These are phyloP conservation scores for Aphanomyces cochlioides DNA, from an alignment of 352 stramenopile genomes.

Conservation along the genomic window DNA sequence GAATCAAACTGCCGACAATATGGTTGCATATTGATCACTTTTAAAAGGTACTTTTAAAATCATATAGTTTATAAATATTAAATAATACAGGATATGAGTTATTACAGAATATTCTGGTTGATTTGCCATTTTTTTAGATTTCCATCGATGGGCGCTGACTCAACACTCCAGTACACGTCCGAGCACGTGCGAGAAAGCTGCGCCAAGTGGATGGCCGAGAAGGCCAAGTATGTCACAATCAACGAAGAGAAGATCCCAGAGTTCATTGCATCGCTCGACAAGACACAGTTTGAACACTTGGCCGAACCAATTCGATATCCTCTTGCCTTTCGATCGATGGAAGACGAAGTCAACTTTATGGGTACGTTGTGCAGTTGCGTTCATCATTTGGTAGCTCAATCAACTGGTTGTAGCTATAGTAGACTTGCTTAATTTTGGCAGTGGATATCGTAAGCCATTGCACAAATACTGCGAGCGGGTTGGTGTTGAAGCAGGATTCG, in stretches of 20 bases:
- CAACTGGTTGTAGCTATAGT: slow-evolving; percentile 45
- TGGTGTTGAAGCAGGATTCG: slow-evolving; percentile 20
- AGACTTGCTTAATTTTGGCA: slow-evolving; percentile 73
- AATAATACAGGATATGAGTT: background rate
- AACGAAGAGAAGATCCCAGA: slow-evolving; percentile 44
- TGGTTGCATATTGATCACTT: too few relatives aligned
- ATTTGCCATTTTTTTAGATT: background rate
- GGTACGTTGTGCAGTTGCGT: slow-evolving; percentile 37
- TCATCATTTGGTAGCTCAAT: background rate
- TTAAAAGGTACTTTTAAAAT: background rate
- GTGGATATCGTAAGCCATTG: slow-evolving; percentile 71
- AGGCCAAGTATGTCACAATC: slow-evolving; percentile 47
- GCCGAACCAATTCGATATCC: slow-evolving; percentile 55
- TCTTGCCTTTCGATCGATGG: slow-evolving; percentile 64
- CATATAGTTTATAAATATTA: background rate
- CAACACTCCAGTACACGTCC: slow-evolving; percentile 3
- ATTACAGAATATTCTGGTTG: background rate
- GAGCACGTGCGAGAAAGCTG: slow-evolving; percentile 51
- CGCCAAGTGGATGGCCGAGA: slow-evolving; percentile 42
- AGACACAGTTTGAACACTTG: slow-evolving; percentile 47
- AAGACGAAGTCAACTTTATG: slow-evolving; percentile 77
- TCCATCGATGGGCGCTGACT: background rate
- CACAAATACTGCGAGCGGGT: slow-evolving; percentile 66
- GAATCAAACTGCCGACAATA: too few relatives aligned
- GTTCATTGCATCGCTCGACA: slow-evolving; percentile 57